A percentile compares a stretch with the other conserved stretches of the same genome.
Conservation (phyloP, 352 stramenopile genomes). For the Pythium dissotocum region DNA sequence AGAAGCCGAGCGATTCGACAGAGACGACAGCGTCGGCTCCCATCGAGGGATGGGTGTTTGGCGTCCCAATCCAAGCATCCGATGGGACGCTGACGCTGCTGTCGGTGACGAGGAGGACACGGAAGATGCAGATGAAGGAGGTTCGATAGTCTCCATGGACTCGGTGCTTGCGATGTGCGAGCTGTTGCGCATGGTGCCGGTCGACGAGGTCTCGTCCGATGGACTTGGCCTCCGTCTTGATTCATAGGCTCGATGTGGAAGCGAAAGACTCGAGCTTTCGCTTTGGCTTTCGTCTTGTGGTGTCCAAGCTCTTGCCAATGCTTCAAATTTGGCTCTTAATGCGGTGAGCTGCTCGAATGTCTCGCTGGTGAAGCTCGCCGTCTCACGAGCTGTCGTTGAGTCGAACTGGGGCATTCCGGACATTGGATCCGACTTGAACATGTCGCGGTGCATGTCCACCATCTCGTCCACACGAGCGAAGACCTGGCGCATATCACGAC, state of each 20-base stretch:
- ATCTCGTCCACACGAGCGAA: conserved; percentile 67
- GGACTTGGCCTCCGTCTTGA: not conserved
- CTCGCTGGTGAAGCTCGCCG: conserved; percentile 34
- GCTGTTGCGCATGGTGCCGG: not conserved
- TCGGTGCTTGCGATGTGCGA: not conserved
- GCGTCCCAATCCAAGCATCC: not conserved
- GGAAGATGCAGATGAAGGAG: not conserved
- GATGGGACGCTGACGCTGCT: not conserved
- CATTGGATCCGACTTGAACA: conserved; percentile 55
- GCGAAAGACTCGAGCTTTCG: not conserved
- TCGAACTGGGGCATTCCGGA: conserved; percentile 41
- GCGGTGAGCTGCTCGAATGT: conserved; percentile 48
- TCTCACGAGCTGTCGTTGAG: conserved; percentile 27
- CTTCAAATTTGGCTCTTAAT: conserved; percentile 42
- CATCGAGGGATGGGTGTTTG: conserved; percentile 7
- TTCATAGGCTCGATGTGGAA: not conserved
- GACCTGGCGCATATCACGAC: conserved; percentile 57
- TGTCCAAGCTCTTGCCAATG: conserved; percentile 32
- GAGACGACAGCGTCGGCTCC: conserved; percentile 25
- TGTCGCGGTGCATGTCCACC: conserved; percentile 57
- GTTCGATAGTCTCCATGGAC: not conserved
- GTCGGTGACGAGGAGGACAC: not conserved
- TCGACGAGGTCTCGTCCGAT: not conserved
- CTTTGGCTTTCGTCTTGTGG: not conserved
- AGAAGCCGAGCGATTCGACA: conserved; percentile 17